Base-by-base conservation (phyloP, 2,329 filamentous ascomycete genomes). In the Trichophyton equinum region DNA sequence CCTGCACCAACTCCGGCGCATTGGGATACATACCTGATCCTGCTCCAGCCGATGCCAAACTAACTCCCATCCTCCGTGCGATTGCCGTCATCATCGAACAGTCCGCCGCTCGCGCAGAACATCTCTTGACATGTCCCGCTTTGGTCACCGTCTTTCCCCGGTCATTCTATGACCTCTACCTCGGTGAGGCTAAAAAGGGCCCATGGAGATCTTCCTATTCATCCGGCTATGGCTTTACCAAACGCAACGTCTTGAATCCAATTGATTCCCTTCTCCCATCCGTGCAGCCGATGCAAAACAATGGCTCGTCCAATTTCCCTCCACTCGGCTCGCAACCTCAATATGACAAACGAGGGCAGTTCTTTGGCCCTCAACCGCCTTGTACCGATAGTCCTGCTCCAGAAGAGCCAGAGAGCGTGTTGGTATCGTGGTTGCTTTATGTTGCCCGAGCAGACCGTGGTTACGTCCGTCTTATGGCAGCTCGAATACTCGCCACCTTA, bases 41-140 rank as follows among this genome's bases (percentile, higher is more conserved):
- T 25, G 83, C 88, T 6, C 80, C 82, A 1, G 75, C 78, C 13
- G 77, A 76, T 15, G 78, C 82, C 27, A 82, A 81, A 62, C 74
- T 95, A 44, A 80, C 84, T 1, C 83, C 84, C 8, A 82, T 96
- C 18, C 75, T 97, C 5, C 86, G 90, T 64, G 89, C 91, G 0
- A 82, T 95, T 58, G 81, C 85, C 20, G 81, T 85, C 53, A 87
- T 96, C 56, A 82, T 96, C 57, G 82, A 85, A 63, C 84, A 89
- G 67, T 96, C 92, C 0, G 86, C 85, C 66, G 88, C 86, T 72
- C 83, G 90, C 60, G 85, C 89, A 8, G 86, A 86, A 65, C 82
- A 89, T 67, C 80, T 89, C 57, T 74, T 87, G 49, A 85, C 82
- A 62, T 86, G 87, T 0, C 86, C 86, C 1, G 81, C 84, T 0